Percentiles rank a stretch among this genome's conserved stretches.
Evolutionary conservation across 257 asterid genomes (phyloP).

Genomic region (Solanum tacnaense): DNA sequence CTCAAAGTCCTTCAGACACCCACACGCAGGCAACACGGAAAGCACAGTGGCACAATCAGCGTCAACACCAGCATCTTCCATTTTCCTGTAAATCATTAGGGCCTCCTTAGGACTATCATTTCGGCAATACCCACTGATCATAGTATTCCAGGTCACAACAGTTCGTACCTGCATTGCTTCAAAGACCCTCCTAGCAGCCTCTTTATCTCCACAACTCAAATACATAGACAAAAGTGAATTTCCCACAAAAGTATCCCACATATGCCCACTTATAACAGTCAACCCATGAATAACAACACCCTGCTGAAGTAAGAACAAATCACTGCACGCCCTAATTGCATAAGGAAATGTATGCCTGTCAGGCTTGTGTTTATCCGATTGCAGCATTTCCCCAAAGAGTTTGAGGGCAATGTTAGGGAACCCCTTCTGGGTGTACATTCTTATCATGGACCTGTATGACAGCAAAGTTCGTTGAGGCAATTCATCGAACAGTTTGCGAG

Average conservation of each 20-base stretch:
- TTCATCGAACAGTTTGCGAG: slow-evolving; percentile 52
- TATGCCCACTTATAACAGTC: slow-evolving; percentile 40
- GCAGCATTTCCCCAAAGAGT: slow-evolving; percentile 58
- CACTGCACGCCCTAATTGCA: slow-evolving; percentile 66
- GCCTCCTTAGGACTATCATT: slow-evolving; percentile 49
- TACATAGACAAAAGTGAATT: slow-evolving; percentile 83
- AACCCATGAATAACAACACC: slow-evolving; percentile 68
- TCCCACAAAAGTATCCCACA: slow-evolving; percentile 44
- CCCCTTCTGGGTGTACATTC: slow-evolving; percentile 54
- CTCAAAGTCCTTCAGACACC: slow-evolving; percentile 42
- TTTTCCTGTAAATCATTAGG: slow-evolving; percentile 31
- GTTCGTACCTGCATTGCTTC: slow-evolving; percentile 38
- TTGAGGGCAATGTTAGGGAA: slow-evolving; percentile 40
- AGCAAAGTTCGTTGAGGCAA: slow-evolving; percentile 46
- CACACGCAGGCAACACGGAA: slow-evolving; percentile 83
- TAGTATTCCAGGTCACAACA: slow-evolving; percentile 79
- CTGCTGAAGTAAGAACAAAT: slow-evolving; percentile 36
- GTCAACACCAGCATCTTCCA: slow-evolving; percentile 46
- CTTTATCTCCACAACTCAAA: slow-evolving; percentile 64
- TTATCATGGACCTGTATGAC: slow-evolving; percentile 56
- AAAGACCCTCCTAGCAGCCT: slow-evolving; percentile 54
- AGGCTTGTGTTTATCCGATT: slow-evolving; percentile 21
- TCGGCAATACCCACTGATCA: slow-evolving; percentile 74
- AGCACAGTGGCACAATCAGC: slow-evolving; percentile 65
- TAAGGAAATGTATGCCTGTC: slow-evolving; percentile 65